Conservation (phyloP, 2,329 filamentous ascomycete genomes). For the Aspergillus sp. region DNA sequence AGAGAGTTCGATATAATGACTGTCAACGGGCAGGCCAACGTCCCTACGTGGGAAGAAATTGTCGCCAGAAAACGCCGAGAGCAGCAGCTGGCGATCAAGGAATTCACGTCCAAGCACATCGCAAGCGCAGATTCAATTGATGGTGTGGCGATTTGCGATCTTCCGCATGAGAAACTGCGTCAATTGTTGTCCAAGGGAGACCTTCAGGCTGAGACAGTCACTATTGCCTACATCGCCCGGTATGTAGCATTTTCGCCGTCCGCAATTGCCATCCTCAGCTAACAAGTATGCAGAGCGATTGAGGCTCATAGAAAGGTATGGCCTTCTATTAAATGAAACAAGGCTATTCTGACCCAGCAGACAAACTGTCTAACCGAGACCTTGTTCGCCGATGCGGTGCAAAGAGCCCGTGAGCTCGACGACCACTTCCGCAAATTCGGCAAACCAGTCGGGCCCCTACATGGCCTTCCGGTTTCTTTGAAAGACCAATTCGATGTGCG, state of each 20-base stretch:
- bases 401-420: not conserved
- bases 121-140: not conserved
- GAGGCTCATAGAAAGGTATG: not conserved
- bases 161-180: not conserved
- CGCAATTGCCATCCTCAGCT: not conserved
- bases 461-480: constrained; percentile 2
- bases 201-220: not conserved
- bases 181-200: not conserved
- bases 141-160: not conserved
- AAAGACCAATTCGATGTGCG: constrained; percentile 6
- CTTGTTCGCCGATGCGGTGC: not conserved
- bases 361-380: not conserved
- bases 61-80: not conserved
- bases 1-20: not conserved
- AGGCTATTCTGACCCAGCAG: not conserved
- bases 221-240: not conserved
- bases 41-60: not conserved
- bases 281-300: not conserved
- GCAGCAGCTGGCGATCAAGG: not conserved
- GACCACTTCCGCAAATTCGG: not conserved
- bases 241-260: not conserved
- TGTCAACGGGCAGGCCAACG: not conserved
- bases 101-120: not conserved
- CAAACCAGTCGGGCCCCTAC: constrained; percentile 2
- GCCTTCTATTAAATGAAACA: not conserved